These are phyloP conservation scores for Udeniomyces megalosporus DNA, from an alignment of 768 basidiomycete genomes.

Conservation along the genomic window DNA sequence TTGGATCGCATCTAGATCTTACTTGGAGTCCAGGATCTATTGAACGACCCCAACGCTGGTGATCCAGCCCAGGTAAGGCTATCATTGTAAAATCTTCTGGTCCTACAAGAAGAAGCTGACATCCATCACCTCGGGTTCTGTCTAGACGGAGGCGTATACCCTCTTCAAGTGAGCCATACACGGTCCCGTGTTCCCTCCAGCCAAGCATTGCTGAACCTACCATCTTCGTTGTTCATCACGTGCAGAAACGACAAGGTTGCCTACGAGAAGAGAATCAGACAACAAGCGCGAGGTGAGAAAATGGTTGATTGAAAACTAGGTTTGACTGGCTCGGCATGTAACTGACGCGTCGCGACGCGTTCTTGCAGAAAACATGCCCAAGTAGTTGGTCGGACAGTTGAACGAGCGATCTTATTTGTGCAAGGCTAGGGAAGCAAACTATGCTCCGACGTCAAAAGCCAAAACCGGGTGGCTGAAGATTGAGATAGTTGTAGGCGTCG, in stretches of 20 bases:
- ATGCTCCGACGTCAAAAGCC: too few relatives aligned
- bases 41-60: conserved; percentile 88
- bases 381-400: conserved; percentile 42
- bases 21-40: conserved; percentile 84
- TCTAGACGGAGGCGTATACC: conserved; percentile 63
- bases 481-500: too few relatives aligned
- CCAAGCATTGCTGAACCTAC: too few relatives aligned
- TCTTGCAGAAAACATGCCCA: conserved; percentile 61
- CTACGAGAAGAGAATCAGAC: conserved; percentile 70
- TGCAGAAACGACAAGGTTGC: conserved; percentile 77
- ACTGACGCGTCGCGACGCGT: too few relatives aligned
- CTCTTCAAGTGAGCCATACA: conserved; percentile 78
- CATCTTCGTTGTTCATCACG: neutral
- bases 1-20: conserved; percentile 48
- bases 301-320: too few relatives aligned
- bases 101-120: too few relatives aligned
- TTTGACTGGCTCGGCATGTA: too few relatives aligned
- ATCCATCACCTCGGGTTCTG: neutral
- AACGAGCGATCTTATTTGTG: too few relatives aligned
- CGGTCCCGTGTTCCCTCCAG: too few relatives aligned
- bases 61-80: conserved; percentile 98
- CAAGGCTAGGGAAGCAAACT: neutral
- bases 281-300: conserved; percentile 60
- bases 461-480: too few relatives aligned
- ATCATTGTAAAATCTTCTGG: conserved; percentile 99